phyloP scores from a whole-genome alignment of 2,329 filamentous ascomycete species.

The Coleophoma eucalyptorum region DNA sequence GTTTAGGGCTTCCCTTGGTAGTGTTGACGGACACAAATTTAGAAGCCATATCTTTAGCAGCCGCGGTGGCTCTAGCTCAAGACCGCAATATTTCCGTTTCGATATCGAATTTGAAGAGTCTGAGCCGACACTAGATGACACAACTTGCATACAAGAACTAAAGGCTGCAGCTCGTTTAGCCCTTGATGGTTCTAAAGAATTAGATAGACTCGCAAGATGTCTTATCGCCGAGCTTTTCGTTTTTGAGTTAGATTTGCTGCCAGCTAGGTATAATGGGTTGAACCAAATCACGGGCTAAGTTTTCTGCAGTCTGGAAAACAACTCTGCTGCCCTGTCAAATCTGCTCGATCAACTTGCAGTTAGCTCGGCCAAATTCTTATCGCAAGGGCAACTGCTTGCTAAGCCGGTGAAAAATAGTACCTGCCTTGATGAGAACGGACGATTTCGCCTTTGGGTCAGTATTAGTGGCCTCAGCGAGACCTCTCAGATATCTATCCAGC shows the following conservation, averaged over 20 bases:
- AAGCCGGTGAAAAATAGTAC: too few relatives aligned
- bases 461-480: too few relatives aligned
- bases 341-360: too few relatives aligned
- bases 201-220: conserved; percentile 4
- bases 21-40: background rate
- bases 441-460: too few relatives aligned
- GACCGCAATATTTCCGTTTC: conserved; percentile 12
- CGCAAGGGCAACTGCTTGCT: too few relatives aligned
- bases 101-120: conserved; percentile 5
- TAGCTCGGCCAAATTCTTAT: too few relatives aligned
- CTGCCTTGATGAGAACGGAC: too few relatives aligned
- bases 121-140: conserved; percentile 8
- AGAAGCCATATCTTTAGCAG: too few relatives aligned
- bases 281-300: background rate
- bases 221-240: conserved; percentile 9
- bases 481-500: too few relatives aligned
- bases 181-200: background rate
- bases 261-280: background rate
- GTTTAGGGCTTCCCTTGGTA: conserved; percentile 7
- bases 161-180: background rate
- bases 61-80: too few relatives aligned
- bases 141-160: conserved; percentile 6
- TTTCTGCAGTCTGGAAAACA: background rate
- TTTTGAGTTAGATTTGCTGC: conserved; percentile 7
- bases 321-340: too few relatives aligned